Conservation (phyloP, 2,329 filamentous ascomycete species). For the Karstenula rhodostoma region DNA sequence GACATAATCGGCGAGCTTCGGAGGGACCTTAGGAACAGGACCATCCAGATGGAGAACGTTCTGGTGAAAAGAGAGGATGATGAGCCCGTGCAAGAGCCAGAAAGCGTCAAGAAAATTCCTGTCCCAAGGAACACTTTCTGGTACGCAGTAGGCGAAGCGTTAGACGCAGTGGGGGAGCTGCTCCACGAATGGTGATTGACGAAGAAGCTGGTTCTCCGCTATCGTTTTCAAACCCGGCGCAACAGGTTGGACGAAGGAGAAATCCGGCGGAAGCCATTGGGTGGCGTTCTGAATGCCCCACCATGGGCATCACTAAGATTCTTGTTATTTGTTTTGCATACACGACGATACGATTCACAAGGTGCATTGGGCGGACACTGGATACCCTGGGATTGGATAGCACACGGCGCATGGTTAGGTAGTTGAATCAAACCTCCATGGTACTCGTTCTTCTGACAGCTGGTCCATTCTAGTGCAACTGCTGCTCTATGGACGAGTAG, state of each 20-base stretch:
- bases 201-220: neutral
- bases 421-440: neutral
- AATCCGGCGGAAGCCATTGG: neutral
- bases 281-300: neutral
- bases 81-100: neutral
- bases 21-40: slow-evolving; percentile 26
- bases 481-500: neutral
- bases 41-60: neutral
- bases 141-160: slow-evolving; percentile 22
- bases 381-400: slow-evolving; percentile 12
- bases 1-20: slow-evolving; percentile 43
- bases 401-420: neutral
- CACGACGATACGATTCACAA: slow-evolving; percentile 11
- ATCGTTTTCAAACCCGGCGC: slow-evolving; percentile 5
- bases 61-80: slow-evolving; percentile 9
- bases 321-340: neutral
- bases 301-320: neutral
- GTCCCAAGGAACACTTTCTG: slow-evolving; percentile 18
- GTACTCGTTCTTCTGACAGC: neutral
- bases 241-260: neutral
- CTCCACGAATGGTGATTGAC: slow-evolving; percentile 22
- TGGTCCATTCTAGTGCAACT: neutral
- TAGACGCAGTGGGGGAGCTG: slow-evolving; percentile 27
- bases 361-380: neutral
- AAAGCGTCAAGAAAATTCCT: neutral